Conservation (phyloP, 106 monocot species). For the Iris macrosiphon region DNA sequence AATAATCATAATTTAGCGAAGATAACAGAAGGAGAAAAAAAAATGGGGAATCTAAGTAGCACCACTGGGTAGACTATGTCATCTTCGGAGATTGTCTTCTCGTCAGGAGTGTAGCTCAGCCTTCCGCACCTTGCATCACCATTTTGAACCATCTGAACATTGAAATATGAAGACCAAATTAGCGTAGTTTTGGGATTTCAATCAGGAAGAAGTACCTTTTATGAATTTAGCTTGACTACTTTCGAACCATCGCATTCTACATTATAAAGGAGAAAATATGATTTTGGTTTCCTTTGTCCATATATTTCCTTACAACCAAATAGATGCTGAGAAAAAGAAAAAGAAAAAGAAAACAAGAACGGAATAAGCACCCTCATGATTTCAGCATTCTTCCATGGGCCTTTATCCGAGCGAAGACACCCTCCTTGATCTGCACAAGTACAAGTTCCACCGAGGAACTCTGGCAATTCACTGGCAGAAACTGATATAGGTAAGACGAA, state of each 20-base stretch:
- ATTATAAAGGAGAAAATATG: too few species aligned
- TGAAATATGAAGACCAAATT: not conserved
- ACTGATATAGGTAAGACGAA: not conserved
- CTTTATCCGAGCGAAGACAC: constrained; percentile 80
- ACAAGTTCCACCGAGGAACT: constrained; percentile 93
- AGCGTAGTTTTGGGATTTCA: too few species aligned
- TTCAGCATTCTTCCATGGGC: constrained; percentile 94
- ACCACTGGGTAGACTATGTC: constrained; percentile 63
- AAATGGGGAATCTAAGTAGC: not conserved
- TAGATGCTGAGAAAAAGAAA: not conserved
- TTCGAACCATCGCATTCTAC: too few species aligned
- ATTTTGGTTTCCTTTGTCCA: not conserved
- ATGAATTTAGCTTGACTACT: too few species aligned
- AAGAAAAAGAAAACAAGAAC: not conserved
- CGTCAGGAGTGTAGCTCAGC: constrained; percentile 23
- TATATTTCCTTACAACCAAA: not conserved
- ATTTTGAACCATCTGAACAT: constrained; percentile 65
- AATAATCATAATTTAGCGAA: not conserved
- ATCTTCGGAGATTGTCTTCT: constrained; percentile 78
- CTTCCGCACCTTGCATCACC: constrained; percentile 33
- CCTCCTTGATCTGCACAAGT: constrained; percentile 58
- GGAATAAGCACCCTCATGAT: constrained; percentile 58
- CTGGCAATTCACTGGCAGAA: constrained; percentile 72
- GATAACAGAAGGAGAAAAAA: not conserved
- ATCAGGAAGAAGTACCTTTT: too few species aligned